These are phyloP conservation scores for Fusarium domesticum DNA, from an alignment of 2,329 filamentous ascomycete genomes.

Conservation along the genomic window DNA sequence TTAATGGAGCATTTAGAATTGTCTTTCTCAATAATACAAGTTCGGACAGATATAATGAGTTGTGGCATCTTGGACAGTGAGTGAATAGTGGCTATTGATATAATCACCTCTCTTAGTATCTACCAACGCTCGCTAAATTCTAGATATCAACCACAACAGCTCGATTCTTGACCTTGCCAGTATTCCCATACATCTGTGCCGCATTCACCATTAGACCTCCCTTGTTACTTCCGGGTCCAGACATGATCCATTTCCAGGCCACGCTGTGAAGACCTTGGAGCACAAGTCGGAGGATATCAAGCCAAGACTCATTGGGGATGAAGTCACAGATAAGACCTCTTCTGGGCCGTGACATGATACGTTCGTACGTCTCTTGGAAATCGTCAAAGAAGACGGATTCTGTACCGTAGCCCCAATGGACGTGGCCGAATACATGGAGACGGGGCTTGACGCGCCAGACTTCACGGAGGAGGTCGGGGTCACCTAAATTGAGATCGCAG, in stretches of 20 bases:
- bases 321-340: conserved; percentile 46
- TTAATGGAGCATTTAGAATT: neutral
- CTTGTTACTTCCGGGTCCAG: conserved; percentile 48
- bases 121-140: neutral
- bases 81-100: neutral
- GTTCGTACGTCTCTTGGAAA: conserved; percentile 68
- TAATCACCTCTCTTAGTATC: neutral
- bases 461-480: conserved; percentile 66
- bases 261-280: conserved; percentile 46
- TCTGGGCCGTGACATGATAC: conserved; percentile 48
- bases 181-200: conserved; percentile 53
- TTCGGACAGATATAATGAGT: no score
- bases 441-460: conserved; percentile 70
- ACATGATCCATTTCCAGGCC: conserved; percentile 56
- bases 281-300: conserved; percentile 44
- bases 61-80: no score
- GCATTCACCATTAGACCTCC: conserved; percentile 57
- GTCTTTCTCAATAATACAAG: neutral
- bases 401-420: conserved; percentile 71
- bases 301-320: conserved; percentile 45
- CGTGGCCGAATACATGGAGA: conserved; percentile 82
- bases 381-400: conserved; percentile 73
- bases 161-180: conserved; percentile 45
- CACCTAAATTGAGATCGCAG: conserved; percentile 66
- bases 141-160: conserved; percentile 38